A percentile compares a stretch with the other conserved stretches of the same genome.
These are phyloP conservation scores for Calonectria crousiana DNA, from an alignment of 2,329 filamentous ascomycete species.

Conservation along the genomic window DNA sequence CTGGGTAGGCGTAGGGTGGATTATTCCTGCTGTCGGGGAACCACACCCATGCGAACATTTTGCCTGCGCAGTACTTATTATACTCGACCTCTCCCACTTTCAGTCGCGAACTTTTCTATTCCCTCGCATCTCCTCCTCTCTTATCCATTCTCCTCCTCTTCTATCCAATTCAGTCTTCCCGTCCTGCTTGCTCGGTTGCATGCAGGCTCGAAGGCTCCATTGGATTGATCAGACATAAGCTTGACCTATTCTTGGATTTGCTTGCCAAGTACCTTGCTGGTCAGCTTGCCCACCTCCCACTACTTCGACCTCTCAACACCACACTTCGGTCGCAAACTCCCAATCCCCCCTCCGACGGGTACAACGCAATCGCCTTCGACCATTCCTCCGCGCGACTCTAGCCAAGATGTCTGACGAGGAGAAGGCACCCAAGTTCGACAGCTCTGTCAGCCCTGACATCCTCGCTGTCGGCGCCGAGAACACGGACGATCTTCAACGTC, in stretches of 20 bases:
- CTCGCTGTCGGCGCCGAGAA: constrained; percentile 45
- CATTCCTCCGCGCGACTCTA: background rate
- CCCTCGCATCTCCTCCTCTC: constrained; percentile 9
- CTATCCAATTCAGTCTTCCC: constrained; percentile 15
- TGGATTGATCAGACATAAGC: constrained; percentile 33
- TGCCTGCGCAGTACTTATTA: constrained; percentile 33
- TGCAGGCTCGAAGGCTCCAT: constrained; percentile 31
- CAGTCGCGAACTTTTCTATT: constrained; percentile 3
- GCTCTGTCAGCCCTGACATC: constrained; percentile 42
- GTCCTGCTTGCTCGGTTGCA: constrained; percentile 42
- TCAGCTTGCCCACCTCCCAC: background rate
- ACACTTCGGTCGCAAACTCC: constrained; percentile 10
- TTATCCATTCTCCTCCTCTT: constrained; percentile 5
- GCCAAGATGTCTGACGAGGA: constrained; percentile 40
- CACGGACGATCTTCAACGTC: constrained; percentile 57
- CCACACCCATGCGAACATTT: constrained; percentile 28
- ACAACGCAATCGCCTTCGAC: background rate
- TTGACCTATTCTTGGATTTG: constrained; percentile 22
- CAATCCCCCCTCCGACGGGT: background rate
- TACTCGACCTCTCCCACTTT: constrained; percentile 23
- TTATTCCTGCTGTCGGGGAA: constrained; percentile 19
- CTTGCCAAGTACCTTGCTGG: background rate
- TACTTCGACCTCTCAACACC: background rate
- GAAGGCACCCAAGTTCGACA: constrained; percentile 44
- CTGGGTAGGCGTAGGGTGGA: background rate